Percentiles rank a stretch among this genome's conserved stretches.
Conservation (phyloP, 345 rosid species). For the Passiflora organensis region DNA sequence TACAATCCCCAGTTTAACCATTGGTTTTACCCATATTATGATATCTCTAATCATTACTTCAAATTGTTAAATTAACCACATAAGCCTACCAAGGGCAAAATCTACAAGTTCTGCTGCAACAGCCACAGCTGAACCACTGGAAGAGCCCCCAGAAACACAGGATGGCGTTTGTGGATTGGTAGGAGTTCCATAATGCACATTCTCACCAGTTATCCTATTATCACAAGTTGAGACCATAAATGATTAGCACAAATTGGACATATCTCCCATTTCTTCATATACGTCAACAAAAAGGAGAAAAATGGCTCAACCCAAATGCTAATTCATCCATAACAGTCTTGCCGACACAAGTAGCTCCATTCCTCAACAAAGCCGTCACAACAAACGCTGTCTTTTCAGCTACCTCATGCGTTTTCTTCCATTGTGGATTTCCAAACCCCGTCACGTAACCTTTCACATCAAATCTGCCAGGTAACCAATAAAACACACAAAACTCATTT, state of each 20-base stretch:
- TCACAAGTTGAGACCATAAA: constrained; percentile 10
- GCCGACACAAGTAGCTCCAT: constrained; percentile 91
- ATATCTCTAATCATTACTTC: too few relatives aligned
- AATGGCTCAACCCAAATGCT: constrained; percentile 49
- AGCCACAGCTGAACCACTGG: constrained; percentile 94
- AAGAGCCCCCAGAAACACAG: constrained; percentile 81
- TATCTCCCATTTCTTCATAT: too few relatives aligned
- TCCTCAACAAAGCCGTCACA: constrained; percentile 60
- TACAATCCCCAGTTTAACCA: too few relatives aligned
- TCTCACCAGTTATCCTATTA: constrained; percentile 69
- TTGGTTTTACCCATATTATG: too few relatives aligned
- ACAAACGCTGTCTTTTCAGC: constrained; percentile 67
- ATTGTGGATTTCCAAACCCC: constrained; percentile 80
- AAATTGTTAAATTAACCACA: constrained; percentile 1
- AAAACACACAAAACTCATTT: neutral
- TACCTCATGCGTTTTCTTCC: constrained; percentile 69
- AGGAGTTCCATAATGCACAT: constrained; percentile 80
- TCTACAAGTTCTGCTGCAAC: constrained; percentile 82
- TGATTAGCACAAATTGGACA: neutral
- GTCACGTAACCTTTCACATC: constrained; percentile 72
- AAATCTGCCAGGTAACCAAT: constrained; percentile 45
- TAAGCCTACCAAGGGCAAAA: constrained; percentile 67
- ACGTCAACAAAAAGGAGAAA: neutral
- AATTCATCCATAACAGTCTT: constrained; percentile 82
- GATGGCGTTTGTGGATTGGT: constrained; percentile 60